Conservation (phyloP, 176 grass and related monocot species). For the Oryza officinalis region DNA sequence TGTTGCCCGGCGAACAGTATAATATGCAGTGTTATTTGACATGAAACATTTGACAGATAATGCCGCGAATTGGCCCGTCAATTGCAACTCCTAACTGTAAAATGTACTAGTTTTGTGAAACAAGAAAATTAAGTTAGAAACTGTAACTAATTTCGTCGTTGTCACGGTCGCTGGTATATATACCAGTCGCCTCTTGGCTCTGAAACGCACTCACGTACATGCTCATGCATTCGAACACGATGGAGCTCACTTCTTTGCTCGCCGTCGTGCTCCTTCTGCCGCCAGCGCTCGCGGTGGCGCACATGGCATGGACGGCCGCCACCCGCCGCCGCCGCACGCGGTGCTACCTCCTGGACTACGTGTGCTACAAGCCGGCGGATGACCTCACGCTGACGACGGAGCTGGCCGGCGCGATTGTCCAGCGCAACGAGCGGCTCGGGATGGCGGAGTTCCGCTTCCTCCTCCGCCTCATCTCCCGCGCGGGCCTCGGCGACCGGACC, state of each 20-base stretch:
- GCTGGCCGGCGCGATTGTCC: background rate
- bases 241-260: background rate
- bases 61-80: too few relatives aligned
- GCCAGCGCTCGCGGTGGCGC: background rate
- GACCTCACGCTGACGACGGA: conserved; percentile 36
- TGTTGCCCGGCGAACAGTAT: too few relatives aligned
- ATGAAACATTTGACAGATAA: too few relatives aligned
- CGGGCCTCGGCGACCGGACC: conserved; percentile 49
- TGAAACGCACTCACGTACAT: too few relatives aligned
- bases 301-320: background rate
- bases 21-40: too few relatives aligned
- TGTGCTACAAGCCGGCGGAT: conserved; percentile 35
- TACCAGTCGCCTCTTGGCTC: too few relatives aligned
- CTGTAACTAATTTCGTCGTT: too few relatives aligned
- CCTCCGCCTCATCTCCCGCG: conserved; percentile 38
- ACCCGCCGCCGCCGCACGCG: background rate
- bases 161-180: too few relatives aligned
- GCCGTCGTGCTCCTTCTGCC: background rate
- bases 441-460: conserved; percentile 37
- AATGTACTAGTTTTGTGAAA: too few relatives aligned
- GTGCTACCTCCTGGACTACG: conserved; percentile 19
- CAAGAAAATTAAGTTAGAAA: too few relatives aligned
- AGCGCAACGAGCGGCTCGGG: conserved; percentile 32
- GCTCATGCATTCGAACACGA: background rate
- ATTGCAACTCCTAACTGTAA: too few relatives aligned